These are phyloP conservation scores for Kodamaea lidongshanica DNA, from an alignment of 805 yeast species.

Conservation along the genomic window DNA sequence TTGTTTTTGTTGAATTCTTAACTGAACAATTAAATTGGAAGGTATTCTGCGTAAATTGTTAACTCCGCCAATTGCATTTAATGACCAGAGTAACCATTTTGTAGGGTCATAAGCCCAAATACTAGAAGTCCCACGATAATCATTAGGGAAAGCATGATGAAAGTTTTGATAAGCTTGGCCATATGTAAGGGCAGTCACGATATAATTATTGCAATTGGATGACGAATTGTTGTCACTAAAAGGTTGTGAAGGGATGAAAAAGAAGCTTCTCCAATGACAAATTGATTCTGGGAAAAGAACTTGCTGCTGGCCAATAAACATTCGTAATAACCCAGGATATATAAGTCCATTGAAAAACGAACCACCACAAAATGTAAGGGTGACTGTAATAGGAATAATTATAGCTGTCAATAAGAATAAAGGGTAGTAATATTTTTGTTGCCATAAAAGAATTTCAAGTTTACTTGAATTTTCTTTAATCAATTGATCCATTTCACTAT, in stretches of 20 bases:
- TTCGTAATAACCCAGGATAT: constrained; percentile 72
- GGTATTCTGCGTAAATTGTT: constrained; percentile 55
- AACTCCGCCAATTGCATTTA: constrained; percentile 52
- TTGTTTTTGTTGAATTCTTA: constrained; percentile 63
- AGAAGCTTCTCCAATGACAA: constrained; percentile 58
- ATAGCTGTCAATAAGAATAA: constrained; percentile 27
- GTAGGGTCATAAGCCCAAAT: constrained; percentile 83
- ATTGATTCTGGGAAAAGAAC: constrained; percentile 72
- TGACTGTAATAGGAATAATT: constrained; percentile 24
- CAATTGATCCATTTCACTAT: neutral
- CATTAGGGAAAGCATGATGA: constrained; percentile 94
- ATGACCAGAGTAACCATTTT: constrained; percentile 59
- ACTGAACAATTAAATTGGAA: constrained; percentile 59
- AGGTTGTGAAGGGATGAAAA: constrained; percentile 54
- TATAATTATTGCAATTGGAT: constrained; percentile 54
- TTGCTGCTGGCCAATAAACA: constrained; percentile 71
- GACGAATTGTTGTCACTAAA: constrained; percentile 58
- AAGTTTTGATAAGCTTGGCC: constrained; percentile 93
- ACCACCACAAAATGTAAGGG: constrained; percentile 24
- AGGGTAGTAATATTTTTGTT: constrained; percentile 21
- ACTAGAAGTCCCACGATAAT: constrained; percentile 69
- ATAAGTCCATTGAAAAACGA: constrained; percentile 35
- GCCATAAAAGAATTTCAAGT: constrained; percentile 29
- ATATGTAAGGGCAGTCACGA: constrained; percentile 60
- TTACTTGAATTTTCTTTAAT: neutral